Percentiles rank a stretch among this genome's conserved stretches.
These are phyloP conservation scores for Tetrahymena elliotti DNA, from an alignment of 73 alveolate genomes.

Conservation along the genomic window DNA sequence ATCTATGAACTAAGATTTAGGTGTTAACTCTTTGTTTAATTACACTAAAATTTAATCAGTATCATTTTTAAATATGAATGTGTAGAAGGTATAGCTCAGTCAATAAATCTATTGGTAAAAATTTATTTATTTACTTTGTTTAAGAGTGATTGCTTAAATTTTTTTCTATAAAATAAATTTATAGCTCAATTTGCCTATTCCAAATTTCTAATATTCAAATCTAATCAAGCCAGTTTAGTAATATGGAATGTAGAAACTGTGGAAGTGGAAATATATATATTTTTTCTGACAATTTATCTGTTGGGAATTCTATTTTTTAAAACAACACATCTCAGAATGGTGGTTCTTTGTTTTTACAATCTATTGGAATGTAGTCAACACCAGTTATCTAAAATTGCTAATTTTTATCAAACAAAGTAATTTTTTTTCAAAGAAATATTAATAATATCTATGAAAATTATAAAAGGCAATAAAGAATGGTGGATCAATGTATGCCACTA, in stretches of 20 bases:
- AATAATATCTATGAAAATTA: not conserved
- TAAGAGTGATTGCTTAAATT: not conserved
- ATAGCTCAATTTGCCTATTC: not conserved
- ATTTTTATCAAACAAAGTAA: not conserved
- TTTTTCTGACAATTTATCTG: not conserved
- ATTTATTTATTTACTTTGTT: not conserved
- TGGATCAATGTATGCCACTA: not conserved
- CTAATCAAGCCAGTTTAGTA: not conserved
- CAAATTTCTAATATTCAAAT: not conserved
- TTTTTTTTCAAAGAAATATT: not conserved
- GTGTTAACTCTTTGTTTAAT: not conserved
- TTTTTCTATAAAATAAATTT: not conserved
- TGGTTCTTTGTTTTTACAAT: not conserved
- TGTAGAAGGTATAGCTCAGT: not conserved
- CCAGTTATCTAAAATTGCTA: not conserved
- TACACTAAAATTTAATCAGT: not conserved
- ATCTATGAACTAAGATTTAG: not conserved
- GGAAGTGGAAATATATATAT: not conserved
- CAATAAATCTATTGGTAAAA: not conserved
- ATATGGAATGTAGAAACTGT: not conserved
- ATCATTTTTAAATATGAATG: not conserved
- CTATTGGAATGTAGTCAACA: not conserved
- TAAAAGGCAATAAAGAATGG: not conserved
- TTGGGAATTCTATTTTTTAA: not conserved
- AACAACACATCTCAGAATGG: not conserved